These are phyloP conservation scores for Xanthoceras sorbifolium DNA, from an alignment of 345 rosid genomes.

Conservation along the genomic window DNA sequence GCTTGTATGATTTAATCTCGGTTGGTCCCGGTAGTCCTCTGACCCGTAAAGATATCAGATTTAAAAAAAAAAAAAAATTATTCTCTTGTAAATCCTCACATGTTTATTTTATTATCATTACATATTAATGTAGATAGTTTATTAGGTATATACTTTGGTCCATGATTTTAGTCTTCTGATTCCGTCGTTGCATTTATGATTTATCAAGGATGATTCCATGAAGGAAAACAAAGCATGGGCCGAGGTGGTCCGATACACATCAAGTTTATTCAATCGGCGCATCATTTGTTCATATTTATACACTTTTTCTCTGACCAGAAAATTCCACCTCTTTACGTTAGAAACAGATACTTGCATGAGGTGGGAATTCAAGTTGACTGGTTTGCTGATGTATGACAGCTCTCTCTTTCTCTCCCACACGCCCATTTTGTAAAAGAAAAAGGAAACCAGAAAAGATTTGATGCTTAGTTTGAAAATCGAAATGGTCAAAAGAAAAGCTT, in stretches of 20 bases:
- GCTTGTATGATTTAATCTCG: too few species aligned
- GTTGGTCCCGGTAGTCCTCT: too few species aligned
- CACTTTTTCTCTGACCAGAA: neutral
- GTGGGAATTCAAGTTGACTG: neutral
- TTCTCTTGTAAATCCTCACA: too few species aligned
- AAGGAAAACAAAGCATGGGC: neutral
- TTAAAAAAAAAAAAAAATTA: too few species aligned
- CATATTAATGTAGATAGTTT: too few species aligned
- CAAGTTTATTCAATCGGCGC: neutral
- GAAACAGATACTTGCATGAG: neutral
- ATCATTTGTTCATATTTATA: neutral
- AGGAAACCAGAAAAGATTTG: neutral
- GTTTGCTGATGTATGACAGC: neutral
- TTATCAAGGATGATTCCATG: neutral
- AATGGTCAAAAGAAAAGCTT: constrained; percentile 7
- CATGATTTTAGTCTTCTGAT: too few species aligned
- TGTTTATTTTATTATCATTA: too few species aligned
- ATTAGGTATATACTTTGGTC: too few species aligned
- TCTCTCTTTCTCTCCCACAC: neutral
- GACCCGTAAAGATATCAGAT: too few species aligned
- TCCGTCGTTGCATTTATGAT: too few species aligned
- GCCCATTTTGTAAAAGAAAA: neutral
- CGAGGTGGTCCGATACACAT: neutral
- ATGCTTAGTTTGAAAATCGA: neutral
- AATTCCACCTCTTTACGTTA: neutral